A percentile compares a stretch with the other conserved stretches of the same genome.
These are phyloP conservation scores for Colletotrichum echinochloae DNA, from an alignment of 2,329 filamentous ascomycete genomes.

Conservation along the genomic window DNA sequence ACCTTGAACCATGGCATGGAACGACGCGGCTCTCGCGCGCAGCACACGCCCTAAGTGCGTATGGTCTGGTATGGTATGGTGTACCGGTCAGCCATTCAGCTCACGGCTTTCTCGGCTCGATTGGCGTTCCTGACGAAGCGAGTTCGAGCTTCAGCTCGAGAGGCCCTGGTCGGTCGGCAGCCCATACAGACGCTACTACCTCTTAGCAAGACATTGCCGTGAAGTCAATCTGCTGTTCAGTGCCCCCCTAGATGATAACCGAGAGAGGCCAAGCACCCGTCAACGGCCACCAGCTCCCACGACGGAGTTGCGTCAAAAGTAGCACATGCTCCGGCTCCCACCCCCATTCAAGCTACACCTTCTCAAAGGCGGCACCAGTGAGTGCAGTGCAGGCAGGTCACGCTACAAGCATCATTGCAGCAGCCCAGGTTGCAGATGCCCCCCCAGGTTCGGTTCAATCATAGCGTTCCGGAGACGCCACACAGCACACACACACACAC, in stretches of 20 bases:
- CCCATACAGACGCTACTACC: neutral
- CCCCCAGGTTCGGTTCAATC: slow-evolving; percentile 27
- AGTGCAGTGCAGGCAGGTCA: slow-evolving; percentile 28
- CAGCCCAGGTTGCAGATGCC: slow-evolving; percentile 29
- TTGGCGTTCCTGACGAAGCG: slow-evolving; percentile 28
- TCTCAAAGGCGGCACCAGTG: slow-evolving; percentile 9
- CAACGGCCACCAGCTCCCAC: slow-evolving; percentile 11
- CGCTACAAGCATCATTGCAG: slow-evolving; percentile 34
- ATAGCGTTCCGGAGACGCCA: slow-evolving; percentile 30
- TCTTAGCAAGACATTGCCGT: neutral
- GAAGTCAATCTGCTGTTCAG: slow-evolving; percentile 14
- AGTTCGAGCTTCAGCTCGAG: slow-evolving; percentile 19
- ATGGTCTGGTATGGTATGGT: neutral
- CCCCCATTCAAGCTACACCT: slow-evolving; percentile 5
- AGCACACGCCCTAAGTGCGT: neutral
- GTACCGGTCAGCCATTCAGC: neutral
- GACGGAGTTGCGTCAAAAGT: slow-evolving; percentile 21
- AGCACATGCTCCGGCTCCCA: slow-evolving; percentile 19
- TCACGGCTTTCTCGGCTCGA: slow-evolving; percentile 10
- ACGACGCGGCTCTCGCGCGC: neutral
- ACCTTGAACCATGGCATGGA: neutral
- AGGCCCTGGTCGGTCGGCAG: neutral
- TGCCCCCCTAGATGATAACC: slow-evolving; percentile 21
- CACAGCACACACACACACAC: neutral
- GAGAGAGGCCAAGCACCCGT: slow-evolving; percentile 26